These are phyloP conservation scores for Phytophthora constricta DNA, from an alignment of 352 stramenopile species.

Conservation along the genomic window DNA sequence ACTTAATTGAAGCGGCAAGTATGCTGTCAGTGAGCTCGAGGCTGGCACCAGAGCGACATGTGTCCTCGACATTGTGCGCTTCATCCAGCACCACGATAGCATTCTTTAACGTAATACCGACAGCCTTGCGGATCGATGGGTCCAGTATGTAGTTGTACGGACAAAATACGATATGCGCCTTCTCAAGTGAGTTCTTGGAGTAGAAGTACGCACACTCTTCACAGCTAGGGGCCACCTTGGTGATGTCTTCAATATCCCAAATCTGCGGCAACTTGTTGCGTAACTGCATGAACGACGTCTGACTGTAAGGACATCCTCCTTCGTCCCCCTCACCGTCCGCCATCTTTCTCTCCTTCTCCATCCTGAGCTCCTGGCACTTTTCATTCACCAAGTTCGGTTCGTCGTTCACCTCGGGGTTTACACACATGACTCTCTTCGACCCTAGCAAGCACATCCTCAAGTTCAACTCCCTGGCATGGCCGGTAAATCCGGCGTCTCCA, in stretches of 20 bases:
- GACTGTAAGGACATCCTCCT: conserved; percentile 63
- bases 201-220: conserved; percentile 81
- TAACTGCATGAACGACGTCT: conserved; percentile 45
- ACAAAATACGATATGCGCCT: conserved; percentile 81
- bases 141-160: conserved; percentile 90
- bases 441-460: conserved; percentile 76
- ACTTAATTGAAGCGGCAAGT: conserved; percentile 57
- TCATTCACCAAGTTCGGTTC: conserved; percentile 63
- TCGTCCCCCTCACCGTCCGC: conserved; percentile 29
- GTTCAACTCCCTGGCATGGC: conserved; percentile 37
- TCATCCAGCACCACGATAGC: conserved; percentile 87
- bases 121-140: conserved; percentile 66
- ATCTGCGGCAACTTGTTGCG: conserved; percentile 50
- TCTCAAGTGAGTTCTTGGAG: conserved; percentile 51
- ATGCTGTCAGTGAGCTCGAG: conserved; percentile 65
- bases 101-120: conserved; percentile 71
- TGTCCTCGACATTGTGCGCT: conserved; percentile 90
- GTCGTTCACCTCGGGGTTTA: conserved; percentile 70
- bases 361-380: conserved; percentile 58
- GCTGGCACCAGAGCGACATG: conserved; percentile 71
- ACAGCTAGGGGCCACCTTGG: conserved; percentile 57
- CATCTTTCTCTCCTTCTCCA: conserved; percentile 25
- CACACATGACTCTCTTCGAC: conserved; percentile 77
- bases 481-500: conserved; percentile 34
- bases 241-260: conserved; percentile 86